Evolutionary conservation across 2,329 filamentous ascomycete species (phyloP).

Genomic region (Fusarium ambrosium): DNA sequence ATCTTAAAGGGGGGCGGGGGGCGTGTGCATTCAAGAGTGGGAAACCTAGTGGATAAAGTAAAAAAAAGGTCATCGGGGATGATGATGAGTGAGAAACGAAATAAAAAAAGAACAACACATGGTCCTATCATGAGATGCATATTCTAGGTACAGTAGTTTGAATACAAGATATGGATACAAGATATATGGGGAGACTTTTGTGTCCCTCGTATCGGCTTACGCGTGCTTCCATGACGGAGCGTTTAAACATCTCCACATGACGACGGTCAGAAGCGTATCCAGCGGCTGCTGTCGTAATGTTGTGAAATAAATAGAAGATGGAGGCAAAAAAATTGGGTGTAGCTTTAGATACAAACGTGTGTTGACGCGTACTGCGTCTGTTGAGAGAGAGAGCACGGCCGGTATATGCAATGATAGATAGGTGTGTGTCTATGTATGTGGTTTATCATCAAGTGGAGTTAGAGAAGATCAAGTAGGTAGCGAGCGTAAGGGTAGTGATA

Average conservation of each 20-base stretch:
- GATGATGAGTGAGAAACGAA: not conserved
- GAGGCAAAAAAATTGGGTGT: not conserved
- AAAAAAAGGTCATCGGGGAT: not conserved
- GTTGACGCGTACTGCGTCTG: not conserved
- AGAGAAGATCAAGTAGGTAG: slow-evolving; percentile 9
- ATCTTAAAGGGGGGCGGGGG: not conserved
- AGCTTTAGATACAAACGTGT: not conserved
- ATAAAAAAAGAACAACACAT: not conserved
- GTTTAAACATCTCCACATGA: not conserved
- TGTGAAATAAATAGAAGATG: not conserved
- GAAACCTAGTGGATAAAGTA: too few species aligned
- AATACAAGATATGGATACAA: not conserved
- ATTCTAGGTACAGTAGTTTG: not conserved
- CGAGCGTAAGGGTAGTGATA: slow-evolving; percentile 28
- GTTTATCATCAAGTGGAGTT: not conserved
- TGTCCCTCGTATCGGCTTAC: slow-evolving; percentile 43
- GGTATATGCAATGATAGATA: not conserved
- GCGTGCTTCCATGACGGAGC: slow-evolving; percentile 23
- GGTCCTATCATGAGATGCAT: not conserved
- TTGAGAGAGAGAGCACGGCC: not conserved
- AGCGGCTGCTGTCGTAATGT: not conserved
- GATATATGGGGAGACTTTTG: not conserved
- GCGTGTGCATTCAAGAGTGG: not conserved
- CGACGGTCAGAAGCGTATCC: not conserved
- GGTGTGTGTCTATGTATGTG: not conserved